Evolutionary conservation across 2,329 filamentous ascomycete genomes (phyloP).

Genomic region (Penicillium sp.): DNA sequence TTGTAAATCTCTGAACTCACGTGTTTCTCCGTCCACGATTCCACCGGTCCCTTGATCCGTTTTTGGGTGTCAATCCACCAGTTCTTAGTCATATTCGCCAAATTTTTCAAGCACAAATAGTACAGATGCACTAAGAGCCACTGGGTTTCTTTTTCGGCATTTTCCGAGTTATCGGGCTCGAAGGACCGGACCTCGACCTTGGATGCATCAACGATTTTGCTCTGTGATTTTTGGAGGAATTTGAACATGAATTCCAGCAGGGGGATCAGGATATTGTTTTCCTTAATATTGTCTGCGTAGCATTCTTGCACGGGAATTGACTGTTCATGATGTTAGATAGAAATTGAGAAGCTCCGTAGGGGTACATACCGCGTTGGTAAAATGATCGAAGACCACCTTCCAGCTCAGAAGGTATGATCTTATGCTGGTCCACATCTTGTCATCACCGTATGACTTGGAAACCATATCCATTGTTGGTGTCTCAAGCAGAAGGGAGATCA

Average conservation of each 20-base stretch:
- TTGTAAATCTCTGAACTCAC: slow-evolving; percentile 59
- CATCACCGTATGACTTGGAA: slow-evolving; percentile 63
- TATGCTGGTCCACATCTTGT: slow-evolving; percentile 66
- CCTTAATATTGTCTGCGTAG: slow-evolving; percentile 77
- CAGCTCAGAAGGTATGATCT: slow-evolving; percentile 85
- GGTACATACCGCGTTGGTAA: slow-evolving; percentile 60
- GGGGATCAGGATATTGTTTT: slow-evolving; percentile 66
- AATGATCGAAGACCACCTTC: slow-evolving; percentile 87
- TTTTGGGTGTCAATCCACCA: slow-evolving; percentile 85
- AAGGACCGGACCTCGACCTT: slow-evolving; percentile 71
- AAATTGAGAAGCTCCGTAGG: background rate
- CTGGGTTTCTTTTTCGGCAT: slow-evolving; percentile 71
- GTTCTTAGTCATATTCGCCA: slow-evolving; percentile 74
- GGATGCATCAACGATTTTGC: slow-evolving; percentile 67
- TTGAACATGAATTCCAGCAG: slow-evolving; percentile 81
- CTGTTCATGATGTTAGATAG: slow-evolving; percentile 35
- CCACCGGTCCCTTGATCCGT: slow-evolving; percentile 75
- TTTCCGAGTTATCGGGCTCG: slow-evolving; percentile 60
- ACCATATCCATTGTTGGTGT: slow-evolving; percentile 70
- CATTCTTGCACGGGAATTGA: slow-evolving; percentile 80
- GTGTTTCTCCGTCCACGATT: slow-evolving; percentile 81
- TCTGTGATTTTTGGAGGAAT: slow-evolving; percentile 75
- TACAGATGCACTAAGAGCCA: slow-evolving; percentile 85
- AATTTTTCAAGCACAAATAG: slow-evolving; percentile 75
- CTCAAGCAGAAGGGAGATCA: slow-evolving; percentile 80